These are phyloP conservation scores for Euphorbia celastroides DNA, from an alignment of 441 rosid species.

Conservation along the genomic window DNA sequence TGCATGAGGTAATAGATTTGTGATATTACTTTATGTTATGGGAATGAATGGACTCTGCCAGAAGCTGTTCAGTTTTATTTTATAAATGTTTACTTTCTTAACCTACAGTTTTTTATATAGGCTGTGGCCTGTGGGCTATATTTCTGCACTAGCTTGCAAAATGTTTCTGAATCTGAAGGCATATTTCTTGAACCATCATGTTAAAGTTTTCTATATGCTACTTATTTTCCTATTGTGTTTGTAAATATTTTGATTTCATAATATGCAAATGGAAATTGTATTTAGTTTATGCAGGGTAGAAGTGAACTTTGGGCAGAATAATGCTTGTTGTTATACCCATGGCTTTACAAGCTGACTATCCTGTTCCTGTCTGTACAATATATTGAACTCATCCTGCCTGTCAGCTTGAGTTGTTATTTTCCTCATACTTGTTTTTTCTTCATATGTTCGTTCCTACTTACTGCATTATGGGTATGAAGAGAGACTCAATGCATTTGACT, in stretches of 20 bases:
- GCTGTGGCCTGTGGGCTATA: background rate
- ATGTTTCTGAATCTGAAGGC: background rate
- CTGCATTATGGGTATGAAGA: conserved; percentile 92
- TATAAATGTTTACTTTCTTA: background rate
- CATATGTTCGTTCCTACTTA: conserved; percentile 65
- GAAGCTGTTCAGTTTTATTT: background rate
- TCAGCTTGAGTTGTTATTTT: conserved; percentile 1
- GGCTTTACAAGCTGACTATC: background rate
- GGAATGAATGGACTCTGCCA: background rate
- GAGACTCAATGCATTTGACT: conserved; percentile 76
- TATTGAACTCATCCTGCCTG: conserved; percentile 2
- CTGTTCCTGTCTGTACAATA: background rate
- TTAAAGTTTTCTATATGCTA: background rate
- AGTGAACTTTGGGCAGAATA: conserved; percentile 81
- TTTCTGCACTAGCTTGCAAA: too few relatives aligned
- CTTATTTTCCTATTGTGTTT: conserved; percentile 6
- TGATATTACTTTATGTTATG: background rate
- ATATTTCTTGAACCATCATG: background rate
- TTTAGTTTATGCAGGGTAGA: conserved; percentile 52
- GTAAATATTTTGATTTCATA: conserved; percentile 6
- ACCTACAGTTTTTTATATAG: background rate
- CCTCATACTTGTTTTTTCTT: background rate
- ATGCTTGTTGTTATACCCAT: background rate
- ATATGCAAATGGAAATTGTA: conserved; percentile 11
- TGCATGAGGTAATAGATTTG: background rate